These are phyloP conservation scores for Dactylellina haptotyla DNA, from an alignment of 2,329 filamentous ascomycete species.

Conservation along the genomic window DNA sequence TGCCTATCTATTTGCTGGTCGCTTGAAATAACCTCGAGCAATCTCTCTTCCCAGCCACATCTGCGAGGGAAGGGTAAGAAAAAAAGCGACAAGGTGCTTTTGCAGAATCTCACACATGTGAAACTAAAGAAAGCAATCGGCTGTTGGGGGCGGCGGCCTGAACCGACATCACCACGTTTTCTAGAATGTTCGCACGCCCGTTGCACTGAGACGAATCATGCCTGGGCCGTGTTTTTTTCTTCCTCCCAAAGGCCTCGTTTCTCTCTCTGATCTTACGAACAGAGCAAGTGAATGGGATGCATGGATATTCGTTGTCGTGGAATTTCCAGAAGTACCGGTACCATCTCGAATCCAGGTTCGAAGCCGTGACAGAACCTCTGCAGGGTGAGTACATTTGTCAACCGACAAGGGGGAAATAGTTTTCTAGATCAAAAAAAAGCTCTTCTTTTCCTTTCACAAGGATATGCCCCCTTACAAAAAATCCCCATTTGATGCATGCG, in stretches of 20 bases:
- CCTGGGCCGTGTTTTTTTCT: neutral
- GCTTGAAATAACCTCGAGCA: neutral
- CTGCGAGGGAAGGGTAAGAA: neutral
- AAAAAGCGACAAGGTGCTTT: neutral
- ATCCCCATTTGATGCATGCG: neutral
- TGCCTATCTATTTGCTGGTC: neutral
- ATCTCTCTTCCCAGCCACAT: neutral
- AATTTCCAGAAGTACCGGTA: slow-evolving; percentile 43
- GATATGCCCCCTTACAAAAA: neutral
- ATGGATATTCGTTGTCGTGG: slow-evolving; percentile 7
- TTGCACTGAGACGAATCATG: slow-evolving; percentile 6
- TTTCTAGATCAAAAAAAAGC: neutral
- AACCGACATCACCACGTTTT: slow-evolving; percentile 22
- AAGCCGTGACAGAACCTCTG: slow-evolving; percentile 36
- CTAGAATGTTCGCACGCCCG: neutral
- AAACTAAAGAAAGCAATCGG: slow-evolving; percentile 20
- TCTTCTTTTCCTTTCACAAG: neutral
- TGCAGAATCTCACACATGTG: slow-evolving; percentile 15
- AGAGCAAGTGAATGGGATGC: neutral
- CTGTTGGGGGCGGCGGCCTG: neutral
- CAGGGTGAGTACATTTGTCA: slow-evolving; percentile 12
- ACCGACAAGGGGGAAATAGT: neutral
- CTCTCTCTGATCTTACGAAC: neutral
- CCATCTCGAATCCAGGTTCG: slow-evolving; percentile 7
- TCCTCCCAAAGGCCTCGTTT: slow-evolving; percentile 1